Evolutionary conservation across 441 rosid genomes (phyloP).

Genomic region (Melastoma candidum): DNA sequence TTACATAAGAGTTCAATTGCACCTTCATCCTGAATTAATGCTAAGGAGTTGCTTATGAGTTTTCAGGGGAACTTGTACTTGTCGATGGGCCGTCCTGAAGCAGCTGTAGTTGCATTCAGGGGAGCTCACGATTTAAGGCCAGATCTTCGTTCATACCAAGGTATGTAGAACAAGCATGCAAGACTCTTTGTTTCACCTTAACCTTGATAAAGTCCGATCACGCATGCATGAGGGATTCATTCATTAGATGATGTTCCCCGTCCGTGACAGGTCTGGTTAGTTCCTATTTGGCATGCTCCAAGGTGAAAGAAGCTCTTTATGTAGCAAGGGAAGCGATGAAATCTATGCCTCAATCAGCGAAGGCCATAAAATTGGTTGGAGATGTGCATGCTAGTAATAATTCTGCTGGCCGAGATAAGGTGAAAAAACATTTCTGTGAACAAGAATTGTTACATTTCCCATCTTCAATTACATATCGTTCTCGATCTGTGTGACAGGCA

Average conservation of each 20-base stretch:
- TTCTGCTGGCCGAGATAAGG: slow-evolving; percentile 92
- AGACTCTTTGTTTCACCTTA: neutral
- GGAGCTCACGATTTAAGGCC: slow-evolving; percentile 91
- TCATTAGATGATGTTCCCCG: slow-evolving; percentile 15
- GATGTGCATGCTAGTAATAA: slow-evolving; percentile 81
- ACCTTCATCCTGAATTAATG: neutral
- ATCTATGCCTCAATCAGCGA: slow-evolving; percentile 98
- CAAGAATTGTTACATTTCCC: neutral
- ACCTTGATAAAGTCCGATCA: slow-evolving; percentile 1
- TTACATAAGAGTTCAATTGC: too few relatives aligned
- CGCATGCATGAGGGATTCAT: slow-evolving; percentile 8
- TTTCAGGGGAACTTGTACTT: slow-evolving; percentile 80
- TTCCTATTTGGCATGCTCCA: slow-evolving; percentile 80
- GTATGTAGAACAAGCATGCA: slow-evolving; percentile 21
- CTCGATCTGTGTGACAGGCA: slow-evolving; percentile 40
- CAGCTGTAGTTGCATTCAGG: slow-evolving; percentile 85
- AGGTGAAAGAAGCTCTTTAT: slow-evolving; percentile 85
- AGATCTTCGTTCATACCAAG: slow-evolving; percentile 98
- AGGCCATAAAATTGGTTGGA: slow-evolving; percentile 89
- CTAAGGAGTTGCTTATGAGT: slow-evolving; percentile 1
- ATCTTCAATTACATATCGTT: neutral
- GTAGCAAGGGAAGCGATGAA: slow-evolving; percentile 98
- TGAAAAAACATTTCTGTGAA: slow-evolving; percentile 9
- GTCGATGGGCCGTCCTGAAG: slow-evolving; percentile 68
- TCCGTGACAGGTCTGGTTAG: slow-evolving; percentile 78